Percentiles rank a stretch among this genome's conserved stretches.
Evolutionary conservation across 2,329 filamentous ascomycete species (phyloP).

Genomic region (Colletotrichum sp.): DNA sequence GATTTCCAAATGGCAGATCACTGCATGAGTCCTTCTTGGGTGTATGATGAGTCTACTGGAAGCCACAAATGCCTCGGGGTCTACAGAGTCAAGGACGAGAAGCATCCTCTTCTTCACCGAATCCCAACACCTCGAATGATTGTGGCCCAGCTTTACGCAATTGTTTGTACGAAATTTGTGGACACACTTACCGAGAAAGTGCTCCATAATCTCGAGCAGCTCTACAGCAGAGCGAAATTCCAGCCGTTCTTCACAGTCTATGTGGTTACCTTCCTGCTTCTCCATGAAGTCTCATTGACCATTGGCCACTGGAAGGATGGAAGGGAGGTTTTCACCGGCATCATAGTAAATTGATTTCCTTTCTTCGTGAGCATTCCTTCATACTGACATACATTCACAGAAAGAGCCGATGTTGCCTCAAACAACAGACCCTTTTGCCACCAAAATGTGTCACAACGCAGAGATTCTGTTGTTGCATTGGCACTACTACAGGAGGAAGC

Average conservation of each 20-base stretch:
- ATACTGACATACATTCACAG: not conserved
- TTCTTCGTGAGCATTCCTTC: not conserved
- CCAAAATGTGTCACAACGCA: conserved; percentile 45
- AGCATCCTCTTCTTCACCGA: conserved; percentile 42
- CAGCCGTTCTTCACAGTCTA: conserved; percentile 42
- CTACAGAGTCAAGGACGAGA: conserved; percentile 34
- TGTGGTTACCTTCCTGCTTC: conserved; percentile 43
- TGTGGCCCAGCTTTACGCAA: conserved; percentile 49
- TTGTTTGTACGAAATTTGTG: conserved; percentile 42
- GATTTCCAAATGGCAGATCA: conserved; percentile 33
- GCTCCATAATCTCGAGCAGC: conserved; percentile 36
- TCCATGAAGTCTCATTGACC: conserved; percentile 29
- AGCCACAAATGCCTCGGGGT: conserved; percentile 33
- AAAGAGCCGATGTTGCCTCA: not conserved
- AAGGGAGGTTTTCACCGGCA: not conserved
- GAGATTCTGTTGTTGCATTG: conserved; percentile 53
- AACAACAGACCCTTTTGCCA: not conserved
- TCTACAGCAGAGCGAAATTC: conserved; percentile 16
- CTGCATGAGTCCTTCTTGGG: conserved; percentile 41
- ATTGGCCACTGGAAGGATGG: not conserved
- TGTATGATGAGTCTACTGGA: conserved; percentile 44
- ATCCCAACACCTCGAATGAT: conserved; percentile 49
- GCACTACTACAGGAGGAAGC: conserved; percentile 47
- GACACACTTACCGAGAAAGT: conserved; percentile 36
- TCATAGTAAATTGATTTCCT: not conserved